Evolutionary conservation across 1,284 basidiomycete genomes (phyloP), one percentile per base, ranked within the genome.

Genomic region (Boletellus deceptivus): DNA sequence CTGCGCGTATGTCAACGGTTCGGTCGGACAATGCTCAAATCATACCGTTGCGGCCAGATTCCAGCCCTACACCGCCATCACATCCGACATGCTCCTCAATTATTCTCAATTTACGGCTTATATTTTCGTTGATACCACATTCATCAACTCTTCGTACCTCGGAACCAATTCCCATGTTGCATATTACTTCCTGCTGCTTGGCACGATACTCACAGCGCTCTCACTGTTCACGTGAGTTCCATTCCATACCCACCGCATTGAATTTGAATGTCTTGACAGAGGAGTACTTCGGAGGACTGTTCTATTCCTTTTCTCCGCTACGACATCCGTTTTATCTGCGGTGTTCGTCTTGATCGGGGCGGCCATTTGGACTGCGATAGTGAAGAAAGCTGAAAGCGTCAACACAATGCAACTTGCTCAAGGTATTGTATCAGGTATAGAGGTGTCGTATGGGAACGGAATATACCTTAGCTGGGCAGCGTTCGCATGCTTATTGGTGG

Each of bases 101-200:
- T 89, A 83, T 64, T 74, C 80, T 11, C 68, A 70, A 38, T 70
- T 81, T 54, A 82, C 84, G n/a, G 68, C 72, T 42, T 73, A 72
- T 35, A 75, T 89, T 55, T 73, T 89, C 51, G 65, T 66, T 25
- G 63, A 69, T 49, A 76, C 75, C 38, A 78, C 79, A 2, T 86
- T 91, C 62, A 72, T 72, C 46, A 75, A 87, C 62, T 82, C 83
- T 16, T 68, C 73, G 44, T 85, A 83, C 55, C 70, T 89, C 27
- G 86, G 80, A 18, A 71, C 75, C 45, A 77, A 80, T 57, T 80
- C 87, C 39, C 78, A 77, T 59, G 83, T 78, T 11, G 89, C 85
- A 10, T 90, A 88, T 63, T 90, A 83, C 72, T 79, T 89, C 65
- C 63, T 91, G 31, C 75, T 91, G 38, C 70, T 91, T 29, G 89